Evolutionary conservation across 2,329 filamentous ascomycete species (phyloP).

Genomic region (Diaporthe aspalathi): DNA sequence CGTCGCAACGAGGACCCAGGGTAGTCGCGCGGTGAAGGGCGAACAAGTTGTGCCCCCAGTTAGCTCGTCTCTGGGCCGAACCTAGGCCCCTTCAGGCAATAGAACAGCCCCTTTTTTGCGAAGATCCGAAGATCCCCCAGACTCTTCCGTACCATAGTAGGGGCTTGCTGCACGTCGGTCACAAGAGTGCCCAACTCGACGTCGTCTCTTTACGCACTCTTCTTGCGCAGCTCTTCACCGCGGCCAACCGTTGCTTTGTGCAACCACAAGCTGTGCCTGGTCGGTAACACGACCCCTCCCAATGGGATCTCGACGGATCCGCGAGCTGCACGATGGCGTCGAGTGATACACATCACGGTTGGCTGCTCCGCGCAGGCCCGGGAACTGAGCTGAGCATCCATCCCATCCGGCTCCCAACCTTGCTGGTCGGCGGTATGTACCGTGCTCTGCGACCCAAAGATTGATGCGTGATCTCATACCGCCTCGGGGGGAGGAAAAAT

Average conservation of each 20-base stretch:
- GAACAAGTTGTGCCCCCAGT: too few species aligned
- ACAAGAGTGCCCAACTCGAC: constrained; percentile 7
- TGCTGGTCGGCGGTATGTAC: constrained; percentile 12
- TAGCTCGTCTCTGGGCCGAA: background rate
- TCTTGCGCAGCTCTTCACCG: too few species aligned
- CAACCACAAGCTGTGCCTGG: constrained; percentile 14
- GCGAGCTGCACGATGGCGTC: constrained; percentile 24
- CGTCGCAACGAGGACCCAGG: background rate
- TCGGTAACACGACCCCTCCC: constrained; percentile 21
- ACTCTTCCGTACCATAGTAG: background rate
- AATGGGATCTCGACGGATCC: constrained; percentile 25
- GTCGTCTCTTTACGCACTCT: background rate
- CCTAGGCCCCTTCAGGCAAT: background rate
- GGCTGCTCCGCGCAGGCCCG: constrained; percentile 24
- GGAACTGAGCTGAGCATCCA: constrained; percentile 21
- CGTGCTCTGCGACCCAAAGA: constrained; percentile 1
- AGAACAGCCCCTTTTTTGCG: constrained; percentile 8
- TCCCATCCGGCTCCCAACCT: constrained; percentile 5
- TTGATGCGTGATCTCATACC: constrained; percentile 10
- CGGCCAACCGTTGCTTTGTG: constrained; percentile 19
- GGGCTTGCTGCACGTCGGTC: constrained; percentile 9
- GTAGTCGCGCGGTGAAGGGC: too few species aligned
- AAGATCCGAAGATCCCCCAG: constrained; percentile 29
- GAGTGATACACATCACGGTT: constrained; percentile 26
- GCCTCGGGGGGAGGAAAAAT: background rate